Evolutionary conservation across 495 filamentous ascomycete genomes (phyloP).

Genomic region (Bryoglossum gracile): DNA sequence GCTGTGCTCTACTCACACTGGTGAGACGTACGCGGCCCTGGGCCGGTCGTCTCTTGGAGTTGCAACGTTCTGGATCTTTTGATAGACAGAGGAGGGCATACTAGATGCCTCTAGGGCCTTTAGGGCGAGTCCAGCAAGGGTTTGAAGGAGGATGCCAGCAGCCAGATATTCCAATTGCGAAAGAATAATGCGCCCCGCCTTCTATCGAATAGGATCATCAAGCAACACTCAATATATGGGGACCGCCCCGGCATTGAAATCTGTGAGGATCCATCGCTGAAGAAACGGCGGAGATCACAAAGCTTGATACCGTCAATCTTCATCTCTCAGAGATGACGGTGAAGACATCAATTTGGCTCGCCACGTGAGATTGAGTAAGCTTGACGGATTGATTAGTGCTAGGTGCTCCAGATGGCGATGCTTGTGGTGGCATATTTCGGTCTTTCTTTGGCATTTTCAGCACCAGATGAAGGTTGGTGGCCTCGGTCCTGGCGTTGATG

Average conservation of each 20-base stretch:
- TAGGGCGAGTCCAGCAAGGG: background rate
- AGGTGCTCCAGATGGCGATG: background rate
- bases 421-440: background rate
- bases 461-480: background rate
- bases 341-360: background rate
- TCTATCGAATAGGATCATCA: background rate
- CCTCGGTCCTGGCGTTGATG: background rate
- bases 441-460: background rate
- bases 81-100: background rate
- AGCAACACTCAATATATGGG: too few species aligned
- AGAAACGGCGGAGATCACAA: background rate
- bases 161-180: too few species aligned
- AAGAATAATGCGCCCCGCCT: background rate
- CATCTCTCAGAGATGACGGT: background rate
- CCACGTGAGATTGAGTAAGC: background rate
- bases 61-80: constrained; percentile 5
- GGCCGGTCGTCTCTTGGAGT: too few species aligned
- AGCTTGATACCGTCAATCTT: background rate
- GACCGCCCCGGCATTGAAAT: background rate
- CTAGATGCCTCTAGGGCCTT: background rate
- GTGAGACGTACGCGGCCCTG: constrained; percentile 6
- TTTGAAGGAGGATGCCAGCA: background rate
- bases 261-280: background rate
- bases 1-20: background rate
- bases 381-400: background rate